phyloP scores from a whole-genome alignment of 2,329 filamentous ascomycete species.

The Helminthosporium solani region DNA sequence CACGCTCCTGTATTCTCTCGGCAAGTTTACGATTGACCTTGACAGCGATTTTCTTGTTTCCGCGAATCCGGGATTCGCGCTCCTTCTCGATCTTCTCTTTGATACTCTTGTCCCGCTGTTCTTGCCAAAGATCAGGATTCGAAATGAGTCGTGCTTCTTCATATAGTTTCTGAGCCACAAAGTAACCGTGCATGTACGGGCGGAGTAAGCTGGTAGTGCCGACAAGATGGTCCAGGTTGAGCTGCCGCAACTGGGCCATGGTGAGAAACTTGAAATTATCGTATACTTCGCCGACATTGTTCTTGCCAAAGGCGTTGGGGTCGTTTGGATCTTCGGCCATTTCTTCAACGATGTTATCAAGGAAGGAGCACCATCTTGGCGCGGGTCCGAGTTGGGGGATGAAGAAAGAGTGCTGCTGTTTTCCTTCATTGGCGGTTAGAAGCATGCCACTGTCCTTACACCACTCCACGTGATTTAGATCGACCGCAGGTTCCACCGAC shows the following conservation, averaged over 20 bases:
- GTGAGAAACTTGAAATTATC: conserved; percentile 99
- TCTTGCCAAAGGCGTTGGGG: conserved; percentile 55
- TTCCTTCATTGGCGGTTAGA: conserved; percentile 92
- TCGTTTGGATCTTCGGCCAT: conserved; percentile 83
- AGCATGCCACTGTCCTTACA: conserved; percentile 92
- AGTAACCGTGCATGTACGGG: conserved; percentile 99
- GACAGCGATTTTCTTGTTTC: conserved; percentile 82
- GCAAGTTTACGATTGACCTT: conserved; percentile 84
- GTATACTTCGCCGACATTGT: conserved; percentile 76
- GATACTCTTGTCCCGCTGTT: conserved; percentile 85
- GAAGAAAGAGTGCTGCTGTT: conserved; percentile 93
- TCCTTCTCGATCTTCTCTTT: conserved; percentile 97
- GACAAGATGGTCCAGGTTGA: conserved; percentile 85
- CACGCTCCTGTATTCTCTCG: conserved; percentile 65
- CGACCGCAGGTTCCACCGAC: conserved; percentile 89
- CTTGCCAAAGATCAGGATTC: conserved; percentile 91
- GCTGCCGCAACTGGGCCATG: conserved; percentile 75
- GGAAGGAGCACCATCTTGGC: conserved; percentile 92
- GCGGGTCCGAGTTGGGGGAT: conserved; percentile 91
- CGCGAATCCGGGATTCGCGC: conserved; percentile 88
- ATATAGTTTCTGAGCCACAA: conserved; percentile 91
- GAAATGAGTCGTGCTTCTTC: conserved; percentile 91
- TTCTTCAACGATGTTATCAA: conserved; percentile 97
- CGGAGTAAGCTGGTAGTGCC: conserved; percentile 86
- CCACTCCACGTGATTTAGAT: conserved; percentile 93